phyloP scores from a whole-genome alignment of 169 alveolate species.

The Babesia ovis region DNA sequence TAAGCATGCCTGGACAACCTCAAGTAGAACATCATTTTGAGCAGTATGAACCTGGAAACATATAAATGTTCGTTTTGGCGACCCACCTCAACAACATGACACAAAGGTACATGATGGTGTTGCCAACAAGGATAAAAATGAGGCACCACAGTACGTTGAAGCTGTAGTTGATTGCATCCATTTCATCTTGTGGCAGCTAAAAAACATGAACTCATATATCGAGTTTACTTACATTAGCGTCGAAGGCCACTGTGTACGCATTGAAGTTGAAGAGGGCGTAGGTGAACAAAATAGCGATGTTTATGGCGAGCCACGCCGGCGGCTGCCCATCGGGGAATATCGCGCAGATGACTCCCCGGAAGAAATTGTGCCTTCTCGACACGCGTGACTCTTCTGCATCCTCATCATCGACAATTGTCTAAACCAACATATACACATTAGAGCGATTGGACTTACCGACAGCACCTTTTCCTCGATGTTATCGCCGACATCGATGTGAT shows the following conservation, averaged over 20 bases:
- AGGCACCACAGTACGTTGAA: conserved; percentile 29
- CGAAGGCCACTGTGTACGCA: background rate
- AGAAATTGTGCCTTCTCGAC: background rate
- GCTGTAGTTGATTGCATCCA: background rate
- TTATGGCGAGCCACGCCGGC: conserved; percentile 47
- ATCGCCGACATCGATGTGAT: background rate
- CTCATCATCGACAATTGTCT: conserved; percentile 1
- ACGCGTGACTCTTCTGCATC: conserved; percentile 36
- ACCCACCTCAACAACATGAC: conserved; percentile 53
- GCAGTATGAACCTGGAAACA: conserved; percentile 38
- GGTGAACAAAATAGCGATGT: conserved; percentile 28
- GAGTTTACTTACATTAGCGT: background rate
- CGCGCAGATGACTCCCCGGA: conserved; percentile 2
- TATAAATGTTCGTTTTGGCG: background rate
- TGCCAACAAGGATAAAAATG: conserved; percentile 31
- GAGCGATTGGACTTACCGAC: background rate
- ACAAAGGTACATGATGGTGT: conserved; percentile 29
- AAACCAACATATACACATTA: too few species aligned
- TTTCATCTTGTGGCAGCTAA: too few species aligned
- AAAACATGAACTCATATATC: too few species aligned
- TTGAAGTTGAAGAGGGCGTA: conserved; percentile 46
- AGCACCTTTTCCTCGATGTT: background rate
- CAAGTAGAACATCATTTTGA: conserved; percentile 54
- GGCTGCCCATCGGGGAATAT: conserved; percentile 60
- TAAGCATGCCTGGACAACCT: conserved; percentile 66